phyloP scores from a whole-genome alignment of 1,284 basidiomycete species.

The Tylopilus sp. region DNA sequence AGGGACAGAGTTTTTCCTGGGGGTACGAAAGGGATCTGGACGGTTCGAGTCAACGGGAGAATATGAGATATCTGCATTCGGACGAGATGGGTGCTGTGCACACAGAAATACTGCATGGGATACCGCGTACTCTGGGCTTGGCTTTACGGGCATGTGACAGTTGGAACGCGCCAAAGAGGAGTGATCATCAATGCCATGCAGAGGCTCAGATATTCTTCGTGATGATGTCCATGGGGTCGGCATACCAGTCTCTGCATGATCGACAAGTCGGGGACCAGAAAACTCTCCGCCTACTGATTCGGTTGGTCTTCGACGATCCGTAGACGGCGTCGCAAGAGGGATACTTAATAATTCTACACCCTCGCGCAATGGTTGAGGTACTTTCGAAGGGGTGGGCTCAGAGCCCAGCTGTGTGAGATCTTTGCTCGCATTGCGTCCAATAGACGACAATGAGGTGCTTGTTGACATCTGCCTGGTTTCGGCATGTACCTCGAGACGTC shows the following conservation, averaged over 20 bases:
- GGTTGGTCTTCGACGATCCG: conserved; percentile 2
- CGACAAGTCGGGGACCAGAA: background rate
- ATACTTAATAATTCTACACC: background rate
- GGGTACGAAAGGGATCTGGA: conserved; percentile 2
- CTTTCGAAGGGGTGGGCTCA: conserved; percentile 2
- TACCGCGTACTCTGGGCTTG: background rate
- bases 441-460: background rate
- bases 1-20: background rate
- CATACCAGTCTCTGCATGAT: conserved; percentile 2
- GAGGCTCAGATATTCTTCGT: background rate
- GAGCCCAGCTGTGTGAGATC: conserved; percentile 2
- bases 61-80: background rate
- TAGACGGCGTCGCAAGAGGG: conserved; percentile 11
- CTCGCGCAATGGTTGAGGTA: background rate
- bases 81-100: background rate
- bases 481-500: background rate
- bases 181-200: background rate
- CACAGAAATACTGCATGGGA: background rate
- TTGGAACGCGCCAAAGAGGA: conserved; percentile 5
- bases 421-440: background rate
- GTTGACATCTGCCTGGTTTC: background rate
- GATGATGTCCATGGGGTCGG: conserved; percentile 20
- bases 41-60: background rate
- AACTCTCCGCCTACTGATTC: background rate
- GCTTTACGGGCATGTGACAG: background rate